phyloP scores from a whole-genome alignment of 306 rosid genomes.

The Vigna reflexopilosa region DNA sequence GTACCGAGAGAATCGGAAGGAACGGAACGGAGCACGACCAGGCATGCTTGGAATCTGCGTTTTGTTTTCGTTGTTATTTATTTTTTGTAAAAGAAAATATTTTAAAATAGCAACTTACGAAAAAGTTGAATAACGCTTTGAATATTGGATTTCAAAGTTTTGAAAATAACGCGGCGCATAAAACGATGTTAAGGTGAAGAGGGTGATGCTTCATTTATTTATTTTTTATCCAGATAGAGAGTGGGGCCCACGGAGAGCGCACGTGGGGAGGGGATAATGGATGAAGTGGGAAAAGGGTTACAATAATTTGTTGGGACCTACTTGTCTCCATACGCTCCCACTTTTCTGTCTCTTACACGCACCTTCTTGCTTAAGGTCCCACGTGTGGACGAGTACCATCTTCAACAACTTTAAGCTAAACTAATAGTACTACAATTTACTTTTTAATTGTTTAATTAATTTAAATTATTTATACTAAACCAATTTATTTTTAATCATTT shows the following conservation, averaged over 20 bases:
- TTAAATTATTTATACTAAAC: too few species aligned
- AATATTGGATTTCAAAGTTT: too few species aligned
- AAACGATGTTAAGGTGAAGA: too few species aligned
- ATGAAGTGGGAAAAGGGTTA: background rate
- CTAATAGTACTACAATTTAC: too few species aligned
- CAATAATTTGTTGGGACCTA: slow-evolving; percentile 37
- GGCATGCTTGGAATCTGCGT: slow-evolving; percentile 12
- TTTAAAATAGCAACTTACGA: too few species aligned
- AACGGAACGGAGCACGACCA: slow-evolving; percentile 31
- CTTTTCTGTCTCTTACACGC: background rate
- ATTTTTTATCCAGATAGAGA: slow-evolving; percentile 24
- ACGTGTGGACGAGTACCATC: slow-evolving; percentile 2
- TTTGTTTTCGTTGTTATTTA: background rate
- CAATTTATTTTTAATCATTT: too few species aligned
- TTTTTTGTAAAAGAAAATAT: too few species aligned
- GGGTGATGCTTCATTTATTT: background rate
- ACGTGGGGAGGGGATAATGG: slow-evolving; percentile 54
- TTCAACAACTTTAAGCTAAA: background rate
- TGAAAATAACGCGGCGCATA: too few species aligned
- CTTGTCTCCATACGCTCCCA: background rate
- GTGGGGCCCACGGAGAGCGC: slow-evolving; percentile 47
- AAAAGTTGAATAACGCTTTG: too few species aligned
- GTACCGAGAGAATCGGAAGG: background rate
- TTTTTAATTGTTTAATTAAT: too few species aligned
- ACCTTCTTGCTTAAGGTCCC: slow-evolving; percentile 27